A percentile compares a stretch with the other conserved stretches of the same genome.
Evolutionary conservation across 768 basidiomycete species (phyloP).

Genomic region (Sarcodon aspratus): DNA sequence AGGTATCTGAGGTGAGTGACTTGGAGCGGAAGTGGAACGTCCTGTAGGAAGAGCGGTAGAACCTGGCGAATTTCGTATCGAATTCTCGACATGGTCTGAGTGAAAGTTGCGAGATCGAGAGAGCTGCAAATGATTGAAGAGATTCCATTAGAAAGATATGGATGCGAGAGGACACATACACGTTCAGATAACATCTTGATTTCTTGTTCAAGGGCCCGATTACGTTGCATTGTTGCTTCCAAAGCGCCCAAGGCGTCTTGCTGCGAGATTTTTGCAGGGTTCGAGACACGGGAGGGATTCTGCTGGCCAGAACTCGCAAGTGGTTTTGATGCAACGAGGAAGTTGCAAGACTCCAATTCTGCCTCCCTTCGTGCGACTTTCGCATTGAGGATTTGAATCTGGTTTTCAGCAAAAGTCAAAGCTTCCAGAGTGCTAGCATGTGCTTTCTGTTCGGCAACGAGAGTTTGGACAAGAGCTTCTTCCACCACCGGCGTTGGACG

Average conservation of each 20-base stretch:
- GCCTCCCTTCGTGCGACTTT: background rate
- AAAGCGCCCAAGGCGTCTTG: background rate
- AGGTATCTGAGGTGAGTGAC: no score
- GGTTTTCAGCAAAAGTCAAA: background rate
- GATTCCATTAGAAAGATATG: background rate
- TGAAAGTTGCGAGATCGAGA: no score
- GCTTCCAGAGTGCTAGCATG: background rate
- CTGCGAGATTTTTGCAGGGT: background rate
- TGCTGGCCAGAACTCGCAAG: no score
- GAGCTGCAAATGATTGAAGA: no score
- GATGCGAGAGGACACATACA: background rate
- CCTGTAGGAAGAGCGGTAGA: no score
- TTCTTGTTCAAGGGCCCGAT: background rate
- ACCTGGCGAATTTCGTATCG: no score
- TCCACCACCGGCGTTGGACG: background rate
- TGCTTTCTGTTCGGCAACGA: background rate
- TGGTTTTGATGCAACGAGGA: background rate
- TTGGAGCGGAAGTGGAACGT: no score
- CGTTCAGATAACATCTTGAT: background rate
- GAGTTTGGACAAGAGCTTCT: background rate
- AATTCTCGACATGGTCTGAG: no score
- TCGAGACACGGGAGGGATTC: background rate
- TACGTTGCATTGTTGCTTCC: background rate
- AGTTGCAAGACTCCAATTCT: background rate
- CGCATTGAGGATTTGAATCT: background rate